Base-by-base conservation (phyloP, 768 basidiomycete genomes). In the Dentipellis fragilis region DNA sequence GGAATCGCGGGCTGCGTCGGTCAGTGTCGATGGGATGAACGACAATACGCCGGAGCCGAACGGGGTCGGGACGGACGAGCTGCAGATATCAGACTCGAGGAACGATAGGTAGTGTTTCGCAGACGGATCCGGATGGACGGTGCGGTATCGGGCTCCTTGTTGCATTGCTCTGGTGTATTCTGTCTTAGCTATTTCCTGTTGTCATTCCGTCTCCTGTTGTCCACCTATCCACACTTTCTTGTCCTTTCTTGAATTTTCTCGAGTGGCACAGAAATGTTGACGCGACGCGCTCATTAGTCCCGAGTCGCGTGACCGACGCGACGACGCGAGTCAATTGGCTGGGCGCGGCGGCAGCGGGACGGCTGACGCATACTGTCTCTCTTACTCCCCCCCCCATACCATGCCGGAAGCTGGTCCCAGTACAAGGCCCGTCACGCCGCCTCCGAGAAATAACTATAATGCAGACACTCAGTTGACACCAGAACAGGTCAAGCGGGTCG, bases 401-500 rank as follows among this genome's bases (percentile, higher is more conserved):
- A 58, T 64, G 58, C 47, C 54, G 35, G 60, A 60, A 48, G 54
- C 57, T 23, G 59, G 62, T 23, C 55, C 63, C 4, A 64, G 62
- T 37, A 55, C 54, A 40, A 17, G 71, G 50, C 69, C 71, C n/a
- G 58, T 63, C 3, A 80, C 79, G 1, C 75, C 76, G 0, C 77
- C 75, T 51, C 71, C 68, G 14, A 64, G 65, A n/a, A 17, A 23
- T 21, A 22, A 8, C 14, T 48, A 52, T 10, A 52, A 57, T 11
- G 51, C 55, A 29, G 62, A 54, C 29, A 21, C 63, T 1, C 61
- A 65, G 54, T 59, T 83, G 35, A 82, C 83, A 8, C 80, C 85
- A 12, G 89, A 92, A 59, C 81, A 87, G 65, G 71, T 80, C 48
- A 84, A 79, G 64, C 78, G 80, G 55, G 75, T 91, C 22, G 89